Evolutionary conservation across 1,284 basidiomycete species (phyloP).

Genomic region (Porogramme epimiltina): DNA sequence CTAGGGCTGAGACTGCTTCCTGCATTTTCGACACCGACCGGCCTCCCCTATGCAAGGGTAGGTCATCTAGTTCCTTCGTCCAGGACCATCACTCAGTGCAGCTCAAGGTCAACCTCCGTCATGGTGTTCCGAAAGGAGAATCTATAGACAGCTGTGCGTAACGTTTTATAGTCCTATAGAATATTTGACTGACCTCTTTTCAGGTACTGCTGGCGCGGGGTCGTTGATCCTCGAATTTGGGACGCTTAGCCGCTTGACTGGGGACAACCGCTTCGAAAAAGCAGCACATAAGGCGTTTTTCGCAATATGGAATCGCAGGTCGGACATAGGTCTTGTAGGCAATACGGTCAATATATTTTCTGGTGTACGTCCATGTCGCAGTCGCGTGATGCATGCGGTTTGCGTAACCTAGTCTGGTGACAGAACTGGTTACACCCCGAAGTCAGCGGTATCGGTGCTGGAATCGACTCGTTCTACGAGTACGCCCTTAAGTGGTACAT

Average conservation of each 20-base stretch:
- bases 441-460: conserved; percentile 83
- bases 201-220: conserved; percentile 90
- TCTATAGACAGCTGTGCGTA: conserved; percentile 77
- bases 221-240: conserved; percentile 91
- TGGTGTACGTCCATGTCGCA: conserved; percentile 54
- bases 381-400: conserved; percentile 7
- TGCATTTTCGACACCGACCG: conserved; percentile 87
- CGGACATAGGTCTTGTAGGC: conserved; percentile 80
- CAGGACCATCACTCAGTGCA: conserved; percentile 7
- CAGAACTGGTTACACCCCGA: conserved; percentile 76
- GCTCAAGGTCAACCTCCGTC: conserved; percentile 71
- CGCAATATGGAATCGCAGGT: conserved; percentile 88
- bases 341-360: conserved; percentile 84
- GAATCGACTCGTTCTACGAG: conserved; percentile 93
- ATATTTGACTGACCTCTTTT: neutral
- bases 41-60: conserved; percentile 88
- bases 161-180: neutral
- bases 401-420: conserved; percentile 2
- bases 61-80: conserved; percentile 12
- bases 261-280: conserved; percentile 85
- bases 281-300: conserved; percentile 85
- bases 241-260: conserved; percentile 86
- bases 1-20: conserved; percentile 83
- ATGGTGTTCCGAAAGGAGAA: conserved; percentile 69
- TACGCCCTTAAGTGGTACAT: conserved; percentile 91